A percentile compares a stretch with the other conserved stretches of the same genome.
Evolutionary conservation across 2,329 filamentous ascomycete genomes (phyloP).

Genomic region (Fusarium subtropicale): DNA sequence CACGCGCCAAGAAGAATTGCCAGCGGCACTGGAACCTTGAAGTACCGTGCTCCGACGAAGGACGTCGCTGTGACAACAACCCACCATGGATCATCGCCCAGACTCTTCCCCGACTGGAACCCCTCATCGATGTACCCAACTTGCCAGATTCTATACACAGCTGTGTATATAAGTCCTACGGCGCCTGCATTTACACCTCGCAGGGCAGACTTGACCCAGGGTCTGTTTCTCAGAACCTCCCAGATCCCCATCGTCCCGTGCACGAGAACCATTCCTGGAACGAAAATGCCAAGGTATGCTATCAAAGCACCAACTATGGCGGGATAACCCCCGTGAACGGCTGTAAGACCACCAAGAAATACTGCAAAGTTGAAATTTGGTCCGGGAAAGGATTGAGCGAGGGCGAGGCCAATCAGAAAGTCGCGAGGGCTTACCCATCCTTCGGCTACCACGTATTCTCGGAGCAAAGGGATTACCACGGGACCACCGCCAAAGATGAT

Average conservation of each 20-base stretch:
- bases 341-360: conserved; percentile 64
- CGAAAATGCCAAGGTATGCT: conserved; percentile 65
- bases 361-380: conserved; percentile 66
- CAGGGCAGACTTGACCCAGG: conserved; percentile 61
- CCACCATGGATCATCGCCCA: conserved; percentile 72
- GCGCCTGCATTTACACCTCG: conserved; percentile 70
- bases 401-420: conserved; percentile 77
- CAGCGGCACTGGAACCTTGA: conserved; percentile 2
- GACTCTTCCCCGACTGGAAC: conserved; percentile 61
- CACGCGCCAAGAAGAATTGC: conserved; percentile 13
- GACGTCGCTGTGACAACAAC: conserved; percentile 65
- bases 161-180: conserved; percentile 72
- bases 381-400: conserved; percentile 75
- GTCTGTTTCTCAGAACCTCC: conserved; percentile 59
- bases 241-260: conserved; percentile 68
- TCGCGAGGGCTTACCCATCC: conserved; percentile 78
- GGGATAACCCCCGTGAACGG: conserved; percentile 53
- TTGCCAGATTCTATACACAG: conserved; percentile 72
- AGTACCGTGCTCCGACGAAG: conserved; percentile 15
- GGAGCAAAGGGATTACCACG: conserved; percentile 72
- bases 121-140: conserved; percentile 68
- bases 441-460: conserved; percentile 72
- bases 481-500: conserved; percentile 74
- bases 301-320: conserved; percentile 62
- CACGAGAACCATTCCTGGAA: conserved; percentile 61